phyloP scores from a whole-genome alignment of 305 asterid species.

The Fraxinus dipetala region DNA sequence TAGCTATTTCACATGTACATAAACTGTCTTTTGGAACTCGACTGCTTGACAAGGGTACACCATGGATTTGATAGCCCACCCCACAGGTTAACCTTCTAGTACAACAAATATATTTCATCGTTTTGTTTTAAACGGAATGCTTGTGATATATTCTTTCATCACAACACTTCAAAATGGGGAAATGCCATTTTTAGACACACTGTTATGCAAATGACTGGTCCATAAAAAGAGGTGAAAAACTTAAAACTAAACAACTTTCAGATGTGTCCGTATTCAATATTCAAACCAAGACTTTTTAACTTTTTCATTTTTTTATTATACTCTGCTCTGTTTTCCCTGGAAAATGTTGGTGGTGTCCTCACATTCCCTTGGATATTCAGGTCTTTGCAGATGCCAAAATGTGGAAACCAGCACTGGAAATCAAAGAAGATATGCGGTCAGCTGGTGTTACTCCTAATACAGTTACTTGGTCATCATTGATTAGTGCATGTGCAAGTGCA shows the following conservation, averaged over 20 bases:
- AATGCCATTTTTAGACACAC: constrained; percentile 19
- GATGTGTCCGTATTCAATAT: constrained; percentile 21
- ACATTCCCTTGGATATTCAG: constrained; percentile 51
- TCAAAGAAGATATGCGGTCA: constrained; percentile 77
- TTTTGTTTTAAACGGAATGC: constrained; percentile 12
- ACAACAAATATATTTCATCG: constrained; percentile 10
- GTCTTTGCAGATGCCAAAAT: constrained; percentile 89
- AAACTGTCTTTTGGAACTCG: constrained; percentile 17
- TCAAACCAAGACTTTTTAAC: constrained; percentile 12
- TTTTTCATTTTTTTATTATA: constrained; percentile 14
- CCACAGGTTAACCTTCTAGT: constrained; percentile 9
- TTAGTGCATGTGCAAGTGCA: constrained; percentile 86
- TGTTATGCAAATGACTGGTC: constrained; percentile 15
- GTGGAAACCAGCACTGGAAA: constrained; percentile 76
- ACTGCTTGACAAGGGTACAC: constrained; percentile 4
- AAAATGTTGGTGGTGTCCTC: constrained; percentile 28
- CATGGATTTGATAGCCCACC: constrained; percentile 5
- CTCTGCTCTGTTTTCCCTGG: constrained; percentile 25
- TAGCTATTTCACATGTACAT: constrained; percentile 14
- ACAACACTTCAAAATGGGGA: constrained; percentile 7
- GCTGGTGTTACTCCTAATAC: constrained; percentile 73
- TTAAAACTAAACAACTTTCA: constrained; percentile 2
- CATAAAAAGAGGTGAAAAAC: constrained; percentile 20
- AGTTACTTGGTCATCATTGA: constrained; percentile 85
- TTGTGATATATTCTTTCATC: constrained; percentile 16